Evolutionary conservation across 1,284 basidiomycete genomes (phyloP).

Genomic region (Ganoderma boninense): DNA sequence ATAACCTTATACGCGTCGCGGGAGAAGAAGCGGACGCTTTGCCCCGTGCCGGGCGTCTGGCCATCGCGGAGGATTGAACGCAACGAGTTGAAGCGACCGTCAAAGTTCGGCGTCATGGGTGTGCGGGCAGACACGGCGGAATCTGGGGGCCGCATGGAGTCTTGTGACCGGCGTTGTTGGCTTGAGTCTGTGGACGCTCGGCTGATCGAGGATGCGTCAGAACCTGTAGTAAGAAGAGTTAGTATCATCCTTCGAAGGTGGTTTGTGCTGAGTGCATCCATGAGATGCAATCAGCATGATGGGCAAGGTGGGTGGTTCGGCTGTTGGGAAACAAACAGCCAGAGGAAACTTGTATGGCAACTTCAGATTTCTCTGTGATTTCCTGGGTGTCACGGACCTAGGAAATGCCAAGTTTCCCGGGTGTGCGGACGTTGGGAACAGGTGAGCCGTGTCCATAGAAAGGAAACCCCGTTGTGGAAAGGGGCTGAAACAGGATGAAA

Average conservation of each 20-base stretch:
- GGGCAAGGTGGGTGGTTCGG: too few relatives aligned
- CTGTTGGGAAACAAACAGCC: too few relatives aligned
- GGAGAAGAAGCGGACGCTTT: constrained; percentile 79
- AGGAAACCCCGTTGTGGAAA: too few relatives aligned
- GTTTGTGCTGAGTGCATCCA: too few relatives aligned
- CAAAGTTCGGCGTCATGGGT: constrained; percentile 41
- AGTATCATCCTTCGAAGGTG: background rate
- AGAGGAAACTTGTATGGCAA: too few relatives aligned
- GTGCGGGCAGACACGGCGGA: constrained; percentile 31
- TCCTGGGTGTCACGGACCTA: too few relatives aligned
- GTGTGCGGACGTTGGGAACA: too few relatives aligned
- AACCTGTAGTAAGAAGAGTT: constrained; percentile 43
- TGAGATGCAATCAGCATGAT: too few relatives aligned
- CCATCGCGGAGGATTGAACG: constrained; percentile 75
- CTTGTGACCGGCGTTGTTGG: constrained; percentile 36
- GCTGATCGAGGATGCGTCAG: constrained; percentile 53
- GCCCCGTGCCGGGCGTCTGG: constrained; percentile 76
- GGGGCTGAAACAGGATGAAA: too few relatives aligned
- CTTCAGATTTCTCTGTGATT: too few relatives aligned
- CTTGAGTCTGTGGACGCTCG: constrained; percentile 45
- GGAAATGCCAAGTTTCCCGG: too few relatives aligned
- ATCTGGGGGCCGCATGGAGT: constrained; percentile 30
- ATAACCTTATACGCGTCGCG: constrained; percentile 69
- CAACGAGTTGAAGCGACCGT: constrained; percentile 51
- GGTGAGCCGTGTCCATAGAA: too few relatives aligned